phyloP scores from a whole-genome alignment of 1,284 basidiomycete genomes.

The Takashimella tepidaria region DNA sequence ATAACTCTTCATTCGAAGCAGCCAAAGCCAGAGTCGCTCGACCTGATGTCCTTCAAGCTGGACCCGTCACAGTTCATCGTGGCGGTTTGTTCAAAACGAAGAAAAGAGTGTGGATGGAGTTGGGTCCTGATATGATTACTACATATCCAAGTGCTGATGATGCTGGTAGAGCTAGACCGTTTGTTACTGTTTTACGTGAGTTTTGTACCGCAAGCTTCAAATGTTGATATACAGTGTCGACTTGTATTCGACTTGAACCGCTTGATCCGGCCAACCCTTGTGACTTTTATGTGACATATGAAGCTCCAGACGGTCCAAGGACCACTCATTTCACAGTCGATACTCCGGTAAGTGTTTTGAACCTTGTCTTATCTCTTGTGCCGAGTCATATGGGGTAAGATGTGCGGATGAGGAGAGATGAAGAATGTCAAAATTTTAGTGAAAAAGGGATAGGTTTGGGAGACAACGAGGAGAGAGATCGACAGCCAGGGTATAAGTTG shows the following conservation, averaged over 20 bases:
- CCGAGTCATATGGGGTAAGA: too few relatives aligned
- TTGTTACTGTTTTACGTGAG: constrained; percentile 56
- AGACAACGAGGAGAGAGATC: too few relatives aligned
- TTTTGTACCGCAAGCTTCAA: constrained; percentile 8
- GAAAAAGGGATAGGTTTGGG: too few relatives aligned
- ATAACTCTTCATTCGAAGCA: constrained; percentile 1
- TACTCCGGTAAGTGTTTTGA: constrained; percentile 49
- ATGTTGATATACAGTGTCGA: constrained; percentile 15
- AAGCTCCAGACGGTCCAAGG: constrained; percentile 33
- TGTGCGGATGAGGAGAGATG: too few relatives aligned
- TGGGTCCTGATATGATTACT: constrained; percentile 59
- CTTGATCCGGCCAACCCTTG: constrained; percentile 52
- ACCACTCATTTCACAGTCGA: constrained; percentile 54
- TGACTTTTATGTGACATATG: constrained; percentile 49
- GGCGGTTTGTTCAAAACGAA: constrained; percentile 46
- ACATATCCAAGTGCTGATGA: constrained; percentile 57
- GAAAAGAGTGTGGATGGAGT: constrained; percentile 61
- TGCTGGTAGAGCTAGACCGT: constrained; percentile 55
- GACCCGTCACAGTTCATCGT: constrained; percentile 55
- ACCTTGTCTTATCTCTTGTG: too few relatives aligned
- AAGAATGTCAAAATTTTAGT: too few relatives aligned
- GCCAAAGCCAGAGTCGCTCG: constrained; percentile 6
- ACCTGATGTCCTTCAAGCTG: constrained; percentile 52
- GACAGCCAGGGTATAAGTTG: too few relatives aligned
- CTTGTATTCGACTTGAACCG: constrained; percentile 49